Evolutionary conservation across 1,284 basidiomycete species (phyloP), one percentile per base, ranked within the genome.

Genomic region (Puccinia hordei): DNA sequence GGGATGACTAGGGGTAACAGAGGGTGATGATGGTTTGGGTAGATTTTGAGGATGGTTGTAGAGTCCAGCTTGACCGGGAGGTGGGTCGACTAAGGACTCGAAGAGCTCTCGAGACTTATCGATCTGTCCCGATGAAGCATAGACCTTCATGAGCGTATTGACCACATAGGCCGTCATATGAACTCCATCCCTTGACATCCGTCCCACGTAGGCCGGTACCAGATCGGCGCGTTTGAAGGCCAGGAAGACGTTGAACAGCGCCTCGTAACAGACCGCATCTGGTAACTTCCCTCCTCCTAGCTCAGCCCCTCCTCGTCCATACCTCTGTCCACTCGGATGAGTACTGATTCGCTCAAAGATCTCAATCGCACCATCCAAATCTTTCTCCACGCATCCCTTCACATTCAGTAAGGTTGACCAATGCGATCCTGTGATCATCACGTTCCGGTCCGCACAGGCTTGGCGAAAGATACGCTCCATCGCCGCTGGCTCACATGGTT

Each of bases 151-250:
- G 83, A 98, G 87, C 82, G 93, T 88, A 86, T 99, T 99, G 63
- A 92, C 92, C 82, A 98, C 93, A 86, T 99, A 99, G 0, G 97
- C 96, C 0, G 96, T 99, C 89, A 94, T 91, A 83, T 92, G 91
- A 10, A 95, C 89, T 44, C 90, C 90, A 1, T 89, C 88, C 0
- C 86, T 84, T 55, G 86, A 86, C 88, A 99, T 90, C 81, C 90
- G 89, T 33, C 87, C 85, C 53, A 92, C 86, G 85, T 93, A 94
- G 24, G 87, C 83, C 0, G 91, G 90, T 44, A 96, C 89, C 73
- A 97, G 89, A 83, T 95, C 94, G 74, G 91, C 88, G 15, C 92
- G 90, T 53, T 91, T 91, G 84, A 92, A 90, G 10, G 90, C 91
- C 65, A 94, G 91, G 76, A 97, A 88, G 22, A 93, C 93, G 84